Percentiles rank a stretch among this genome's conserved stretches.
These are phyloP conservation scores for Pelargonium myrrhifolium DNA, from an alignment of 441 rosid genomes.

Conservation along the genomic window DNA sequence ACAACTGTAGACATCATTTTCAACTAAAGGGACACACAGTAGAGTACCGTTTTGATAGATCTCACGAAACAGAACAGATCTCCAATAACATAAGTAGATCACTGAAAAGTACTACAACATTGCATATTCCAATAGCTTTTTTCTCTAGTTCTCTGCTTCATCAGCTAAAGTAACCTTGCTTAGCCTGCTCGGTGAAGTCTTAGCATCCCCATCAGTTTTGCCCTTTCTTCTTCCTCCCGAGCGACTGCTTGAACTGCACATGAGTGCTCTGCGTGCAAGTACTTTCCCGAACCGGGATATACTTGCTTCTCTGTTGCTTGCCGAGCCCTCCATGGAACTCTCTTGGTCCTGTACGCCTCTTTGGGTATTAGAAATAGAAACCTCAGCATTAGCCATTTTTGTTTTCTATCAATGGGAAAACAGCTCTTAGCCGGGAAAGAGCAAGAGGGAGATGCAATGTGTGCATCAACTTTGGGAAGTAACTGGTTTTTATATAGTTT, in stretches of 20 bases:
- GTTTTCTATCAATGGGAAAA: background rate
- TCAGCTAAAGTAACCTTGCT: conserved; percentile 46
- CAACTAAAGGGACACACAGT: too few species aligned
- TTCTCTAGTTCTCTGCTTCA: conserved; percentile 19
- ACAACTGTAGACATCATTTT: too few species aligned
- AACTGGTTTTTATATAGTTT: background rate
- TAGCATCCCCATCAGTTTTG: conserved; percentile 24
- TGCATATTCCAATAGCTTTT: background rate
- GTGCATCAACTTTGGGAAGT: conserved; percentile 9
- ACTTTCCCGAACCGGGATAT: conserved; percentile 40
- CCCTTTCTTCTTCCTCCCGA: conserved; percentile 29
- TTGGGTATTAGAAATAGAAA: conserved; percentile 12
- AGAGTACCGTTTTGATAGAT: too few species aligned
- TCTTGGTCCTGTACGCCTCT: conserved; percentile 20
- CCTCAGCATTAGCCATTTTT: conserved; percentile 30
- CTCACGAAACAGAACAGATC: background rate
- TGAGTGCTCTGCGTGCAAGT: conserved; percentile 45
- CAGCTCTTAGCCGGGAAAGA: background rate
- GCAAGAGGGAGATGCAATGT: conserved; percentile 4
- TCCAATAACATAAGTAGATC: background rate
- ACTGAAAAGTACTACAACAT: too few species aligned
- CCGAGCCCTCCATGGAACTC: conserved; percentile 8
- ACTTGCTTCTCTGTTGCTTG: conserved; percentile 11
- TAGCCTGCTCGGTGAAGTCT: conserved; percentile 40
- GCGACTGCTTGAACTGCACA: conserved; percentile 30